Base-by-base conservation (phyloP, 1,139 yeast genomes). In the Sugiyamaella neomexicana region DNA sequence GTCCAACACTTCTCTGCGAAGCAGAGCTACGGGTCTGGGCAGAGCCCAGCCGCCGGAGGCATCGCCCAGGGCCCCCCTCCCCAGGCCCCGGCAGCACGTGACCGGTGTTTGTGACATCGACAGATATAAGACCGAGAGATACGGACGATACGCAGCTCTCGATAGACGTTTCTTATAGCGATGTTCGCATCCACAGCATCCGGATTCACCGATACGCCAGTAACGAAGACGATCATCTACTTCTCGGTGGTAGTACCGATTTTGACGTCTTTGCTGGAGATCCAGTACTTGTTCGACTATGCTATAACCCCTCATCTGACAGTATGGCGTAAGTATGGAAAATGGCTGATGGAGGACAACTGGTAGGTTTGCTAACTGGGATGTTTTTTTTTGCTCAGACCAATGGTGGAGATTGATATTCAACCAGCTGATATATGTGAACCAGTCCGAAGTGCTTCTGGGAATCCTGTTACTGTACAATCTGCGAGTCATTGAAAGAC, bases 391-490 rank as follows among this genome's bases (percentile, higher is more conserved):
- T n/a, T 13, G 38, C 16, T n/a, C 32, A 67, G 69, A 64, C 32
- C 95, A 87, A 63, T 83, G 80, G 68, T 86, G 93, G 90, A 72
- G 95, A 48, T 62, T 85, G 12, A 50, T 77, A 4, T 68, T 81
- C 2, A 80, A 76, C 65, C 93, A 84, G 65, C 53, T 80, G 23
- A 73, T 81, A 3, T 86, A 80, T 57, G 72, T 79, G 46, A 85
- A 83, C 63, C 90, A 86, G 67, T 80, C 88, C 1, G 89, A 86
- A 64, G 83, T 80, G 51, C 65, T 86, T 16, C 60, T 86, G 17
- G 73, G 77, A 1, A 68, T 77, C 5, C 65, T 83, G 12, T 65
- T 85, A 36, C 70, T 85, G 64, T 85, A 85, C 64, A 79, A 83
- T 50, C 76, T 79, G 64, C 81, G 89, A 59, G 78, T 77, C 37